Base-by-base conservation (phyloP, 768 basidiomycete genomes). In the Lentinula aciculospora region DNA sequence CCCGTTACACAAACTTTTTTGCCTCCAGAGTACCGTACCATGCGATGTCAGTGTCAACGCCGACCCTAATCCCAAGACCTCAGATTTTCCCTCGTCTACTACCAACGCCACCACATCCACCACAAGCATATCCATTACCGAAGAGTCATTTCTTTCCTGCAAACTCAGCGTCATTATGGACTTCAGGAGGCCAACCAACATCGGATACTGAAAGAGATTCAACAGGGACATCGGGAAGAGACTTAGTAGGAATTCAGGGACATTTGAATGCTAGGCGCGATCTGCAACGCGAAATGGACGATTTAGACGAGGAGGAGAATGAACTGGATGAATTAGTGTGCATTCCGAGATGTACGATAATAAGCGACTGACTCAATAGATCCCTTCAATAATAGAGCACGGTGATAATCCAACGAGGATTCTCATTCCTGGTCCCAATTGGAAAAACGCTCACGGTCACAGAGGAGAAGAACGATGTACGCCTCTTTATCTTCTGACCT, bases 391-490 rank as follows among this genome's bases (percentile, higher is more conserved):
- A 7, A 1, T 65, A 90, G 88, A 85, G 80, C 60, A 59, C 76
- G 29, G 71, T 73, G 56, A 80, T 92, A 32, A 81, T 80, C 60
- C 84, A 83, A 61, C 79, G 87, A 32, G 90, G 90, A 9, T 85
- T 75, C 59, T 76, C 69, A 61, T 89, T 81, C 65, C 75, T 89
- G 21, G 78, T 92, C 25, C 89, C 89, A 5, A 87, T 90, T 44
- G 90, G 90, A 7, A 81, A 84, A 50, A 77, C 77, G 55, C 75
- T 88, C 56, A 92, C 90, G 13, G 84, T 84, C 63, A 81, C 84
- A 61, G 90, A 92, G 66, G 90, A 92, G 70, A 91, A 89, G 74
- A 91, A 90, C 66, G 90, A 92, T 66, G 90, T 90, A 58, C 55
- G 78, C 69, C 9, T 29, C 40, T 36, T 46, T 55, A 17, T 37